These are phyloP conservation scores for Fraxinus dipetala DNA, from an alignment of 305 asterid species.

Conservation along the genomic window DNA sequence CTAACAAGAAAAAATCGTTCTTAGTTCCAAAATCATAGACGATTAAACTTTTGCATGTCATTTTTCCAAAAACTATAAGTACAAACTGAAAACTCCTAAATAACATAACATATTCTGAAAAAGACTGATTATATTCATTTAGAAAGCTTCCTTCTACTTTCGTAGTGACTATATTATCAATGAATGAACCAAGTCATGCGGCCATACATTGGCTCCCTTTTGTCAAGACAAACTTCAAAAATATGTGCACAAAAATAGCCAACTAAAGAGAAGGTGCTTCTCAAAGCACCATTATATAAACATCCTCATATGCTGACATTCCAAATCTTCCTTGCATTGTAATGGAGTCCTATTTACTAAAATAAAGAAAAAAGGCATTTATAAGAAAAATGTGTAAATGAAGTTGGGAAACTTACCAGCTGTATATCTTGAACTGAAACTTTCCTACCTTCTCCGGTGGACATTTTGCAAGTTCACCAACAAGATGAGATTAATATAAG, in stretches of 20 bases:
- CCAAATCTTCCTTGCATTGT: neutral
- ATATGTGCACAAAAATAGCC: neutral
- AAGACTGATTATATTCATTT: neutral
- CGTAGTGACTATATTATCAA: neutral
- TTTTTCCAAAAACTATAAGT: neutral
- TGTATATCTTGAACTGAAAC: constrained; percentile 38
- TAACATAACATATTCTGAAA: neutral
- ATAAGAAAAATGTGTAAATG: neutral
- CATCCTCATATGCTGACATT: neutral
- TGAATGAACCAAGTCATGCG: neutral
- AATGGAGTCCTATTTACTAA: neutral
- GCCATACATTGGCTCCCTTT: neutral
- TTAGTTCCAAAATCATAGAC: neutral
- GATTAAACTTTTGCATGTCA: neutral
- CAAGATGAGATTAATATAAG: neutral
- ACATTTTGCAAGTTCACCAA: constrained; percentile 18
- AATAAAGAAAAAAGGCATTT: neutral
- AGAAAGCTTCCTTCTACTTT: neutral
- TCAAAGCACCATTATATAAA: neutral
- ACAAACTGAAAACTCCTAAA: neutral
- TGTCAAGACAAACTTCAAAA: neutral
- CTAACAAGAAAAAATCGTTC: neutral
- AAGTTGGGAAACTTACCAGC: constrained; percentile 27
- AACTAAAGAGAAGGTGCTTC: neutral
- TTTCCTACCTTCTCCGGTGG: constrained; percentile 20